These are phyloP conservation scores for Microsporum ferrugineum DNA, from an alignment of 2,329 filamentous ascomycete species.

Conservation along the genomic window DNA sequence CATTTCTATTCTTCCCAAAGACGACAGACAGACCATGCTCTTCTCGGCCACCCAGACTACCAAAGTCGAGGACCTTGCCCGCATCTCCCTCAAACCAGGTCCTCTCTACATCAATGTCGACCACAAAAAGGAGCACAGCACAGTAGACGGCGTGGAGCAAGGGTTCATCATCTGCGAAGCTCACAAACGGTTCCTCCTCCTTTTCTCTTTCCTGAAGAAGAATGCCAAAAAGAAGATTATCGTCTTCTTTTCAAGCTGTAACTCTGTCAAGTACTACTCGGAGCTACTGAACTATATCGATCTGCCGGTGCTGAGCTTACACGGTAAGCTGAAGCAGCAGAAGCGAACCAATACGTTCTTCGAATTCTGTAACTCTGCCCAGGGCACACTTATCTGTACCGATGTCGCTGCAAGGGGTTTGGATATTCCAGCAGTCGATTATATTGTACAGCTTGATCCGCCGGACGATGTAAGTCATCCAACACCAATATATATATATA, in stretches of 20 bases:
- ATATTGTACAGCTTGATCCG: constrained; percentile 91
- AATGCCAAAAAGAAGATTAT: constrained; percentile 95
- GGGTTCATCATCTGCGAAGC: constrained; percentile 90
- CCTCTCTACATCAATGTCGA: constrained; percentile 97
- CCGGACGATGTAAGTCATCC: constrained; percentile 54
- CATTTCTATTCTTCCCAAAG: constrained; percentile 80
- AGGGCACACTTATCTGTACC: constrained; percentile 86
- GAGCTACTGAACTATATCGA: constrained; percentile 98
- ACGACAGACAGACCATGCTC: constrained; percentile 88
- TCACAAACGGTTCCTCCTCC: constrained; percentile 82
- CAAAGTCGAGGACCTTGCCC: constrained; percentile 91
- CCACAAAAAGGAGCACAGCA: constrained; percentile 75
- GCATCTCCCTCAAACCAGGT: constrained; percentile 81
- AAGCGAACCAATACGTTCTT: constrained; percentile 99
- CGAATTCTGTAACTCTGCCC: constrained; percentile 77
- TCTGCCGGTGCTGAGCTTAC: constrained; percentile 71
- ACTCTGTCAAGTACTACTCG: constrained; percentile 89
- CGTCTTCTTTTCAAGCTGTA: constrained; percentile 87
- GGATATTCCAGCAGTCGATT: constrained; percentile 92
- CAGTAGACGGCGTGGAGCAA: constrained; percentile 87
- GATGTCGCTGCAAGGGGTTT: constrained; percentile 91
- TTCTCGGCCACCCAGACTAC: constrained; percentile 98
- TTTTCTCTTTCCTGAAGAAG: constrained; percentile 89
- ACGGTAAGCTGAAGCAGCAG: constrained; percentile 97
- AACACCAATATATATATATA: neutral